Evolutionary conservation across 2,329 filamentous ascomycete species (phyloP).

Genomic region (Trichoderma breve): DNA sequence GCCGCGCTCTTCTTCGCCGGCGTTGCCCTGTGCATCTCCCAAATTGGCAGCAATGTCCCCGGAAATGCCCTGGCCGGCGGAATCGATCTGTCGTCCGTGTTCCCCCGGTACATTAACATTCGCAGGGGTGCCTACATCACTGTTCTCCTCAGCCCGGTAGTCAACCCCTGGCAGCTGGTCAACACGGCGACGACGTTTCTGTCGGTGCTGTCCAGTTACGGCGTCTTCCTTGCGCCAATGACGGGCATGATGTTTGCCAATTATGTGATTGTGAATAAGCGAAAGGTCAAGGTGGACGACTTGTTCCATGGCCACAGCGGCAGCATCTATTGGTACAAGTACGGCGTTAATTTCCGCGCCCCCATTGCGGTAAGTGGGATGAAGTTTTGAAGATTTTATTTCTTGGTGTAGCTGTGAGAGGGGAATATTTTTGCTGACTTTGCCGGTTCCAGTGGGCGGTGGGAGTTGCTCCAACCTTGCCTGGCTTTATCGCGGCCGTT

Average conservation of each 20-base stretch:
- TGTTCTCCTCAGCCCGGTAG: conserved; percentile 35
- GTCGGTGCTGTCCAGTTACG: conserved; percentile 37
- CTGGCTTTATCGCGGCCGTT: conserved; percentile 43
- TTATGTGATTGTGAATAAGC: conserved; percentile 35
- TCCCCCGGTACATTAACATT: conserved; percentile 40
- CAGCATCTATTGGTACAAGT: conserved; percentile 42
- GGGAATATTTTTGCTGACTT: neutral
- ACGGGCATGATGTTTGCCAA: conserved; percentile 40
- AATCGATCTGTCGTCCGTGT: conserved; percentile 39
- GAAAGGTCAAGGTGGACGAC: conserved; percentile 38
- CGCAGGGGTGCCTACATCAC: conserved; percentile 39
- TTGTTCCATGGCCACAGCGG: conserved; percentile 32
- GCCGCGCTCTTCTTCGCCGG: conserved; percentile 41
- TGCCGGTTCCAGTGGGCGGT: conserved; percentile 35
- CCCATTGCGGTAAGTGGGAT: conserved; percentile 33
- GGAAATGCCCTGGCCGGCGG: conserved; percentile 40
- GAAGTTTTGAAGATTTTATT: too few relatives aligned
- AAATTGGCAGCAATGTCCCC: conserved; percentile 39
- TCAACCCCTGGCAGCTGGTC: conserved; percentile 41
- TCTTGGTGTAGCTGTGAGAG: neutral
- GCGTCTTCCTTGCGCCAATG: conserved; percentile 41
- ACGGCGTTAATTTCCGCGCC: conserved; percentile 42
- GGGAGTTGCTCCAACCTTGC: conserved; percentile 40
- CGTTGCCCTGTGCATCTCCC: conserved; percentile 35
- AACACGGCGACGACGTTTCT: conserved; percentile 38